Evolutionary conservation across 345 rosid species (phyloP).

Genomic region (Citrus hindsii): DNA sequence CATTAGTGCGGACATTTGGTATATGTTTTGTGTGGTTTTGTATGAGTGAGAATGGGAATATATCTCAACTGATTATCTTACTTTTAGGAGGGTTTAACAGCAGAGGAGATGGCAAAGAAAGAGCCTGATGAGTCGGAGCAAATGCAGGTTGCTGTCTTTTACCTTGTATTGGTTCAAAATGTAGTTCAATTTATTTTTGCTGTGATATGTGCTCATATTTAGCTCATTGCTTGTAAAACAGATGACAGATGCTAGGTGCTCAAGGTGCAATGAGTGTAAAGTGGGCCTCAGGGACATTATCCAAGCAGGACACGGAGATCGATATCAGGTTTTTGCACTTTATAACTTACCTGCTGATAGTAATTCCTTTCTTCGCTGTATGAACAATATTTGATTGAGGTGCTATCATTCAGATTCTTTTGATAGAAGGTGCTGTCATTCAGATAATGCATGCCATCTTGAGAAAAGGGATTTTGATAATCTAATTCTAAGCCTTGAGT

Average conservation of each 20-base stretch:
- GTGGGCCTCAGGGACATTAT: slow-evolving; percentile 90
- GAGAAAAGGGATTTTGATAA: neutral
- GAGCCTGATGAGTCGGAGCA: slow-evolving; percentile 83
- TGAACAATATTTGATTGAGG: too few relatives aligned
- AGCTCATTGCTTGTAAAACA: neutral
- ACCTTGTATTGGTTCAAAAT: neutral
- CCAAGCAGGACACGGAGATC: slow-evolving; percentile 94
- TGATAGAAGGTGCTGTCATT: neutral
- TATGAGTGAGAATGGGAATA: neutral
- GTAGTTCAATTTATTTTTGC: neutral
- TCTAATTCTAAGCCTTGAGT: neutral
- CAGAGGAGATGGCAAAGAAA: slow-evolving; percentile 68
- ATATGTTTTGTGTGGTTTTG: neutral
- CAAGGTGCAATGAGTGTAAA: slow-evolving; percentile 66
- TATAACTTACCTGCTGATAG: neutral
- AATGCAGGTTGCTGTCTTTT: slow-evolving; percentile 63
- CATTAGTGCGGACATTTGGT: neutral
- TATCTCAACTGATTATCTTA: slow-evolving; percentile 1
- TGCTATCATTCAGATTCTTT: too few relatives aligned
- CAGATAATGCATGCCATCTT: slow-evolving; percentile 49
- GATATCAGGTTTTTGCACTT: slow-evolving; percentile 67
- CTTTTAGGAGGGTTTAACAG: slow-evolving; percentile 84
- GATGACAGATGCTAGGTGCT: slow-evolving; percentile 47
- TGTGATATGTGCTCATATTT: neutral
- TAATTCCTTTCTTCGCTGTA: neutral